Conservation (phyloP, 768 basidiomycete species). For the Agaricus blazei region DNA sequence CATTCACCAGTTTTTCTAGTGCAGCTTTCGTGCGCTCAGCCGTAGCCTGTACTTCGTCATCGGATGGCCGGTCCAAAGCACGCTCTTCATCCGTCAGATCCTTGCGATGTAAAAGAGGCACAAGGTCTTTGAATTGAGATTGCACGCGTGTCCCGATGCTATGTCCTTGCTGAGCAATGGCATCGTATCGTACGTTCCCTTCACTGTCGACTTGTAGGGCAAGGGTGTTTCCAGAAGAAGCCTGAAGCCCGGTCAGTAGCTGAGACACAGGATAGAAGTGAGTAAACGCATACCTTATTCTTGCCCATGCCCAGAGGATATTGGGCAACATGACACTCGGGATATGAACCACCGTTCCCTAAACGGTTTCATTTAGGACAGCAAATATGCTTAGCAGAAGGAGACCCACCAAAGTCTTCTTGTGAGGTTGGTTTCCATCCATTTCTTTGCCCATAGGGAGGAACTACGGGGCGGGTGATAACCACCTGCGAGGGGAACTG, state of each 20-base stretch:
- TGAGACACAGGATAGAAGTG: neutral
- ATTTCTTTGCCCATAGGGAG: slow-evolving; percentile 80
- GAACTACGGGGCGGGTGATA: slow-evolving; percentile 50
- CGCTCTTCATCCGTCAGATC: slow-evolving; percentile 75
- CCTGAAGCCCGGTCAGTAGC: slow-evolving; percentile 36
- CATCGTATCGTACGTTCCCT: slow-evolving; percentile 96
- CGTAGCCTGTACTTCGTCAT: slow-evolving; percentile 88
- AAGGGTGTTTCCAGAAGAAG: slow-evolving; percentile 88
- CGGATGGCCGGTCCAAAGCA: slow-evolving; percentile 87
- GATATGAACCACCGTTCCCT: slow-evolving; percentile 86
- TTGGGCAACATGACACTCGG: slow-evolving; percentile 96
- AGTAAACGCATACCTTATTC: slow-evolving; percentile 68
- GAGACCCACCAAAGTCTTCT: slow-evolving; percentile 74
- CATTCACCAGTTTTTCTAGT: slow-evolving; percentile 88
- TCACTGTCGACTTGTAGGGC: slow-evolving; percentile 96
- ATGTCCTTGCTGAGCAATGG: slow-evolving; percentile 94
- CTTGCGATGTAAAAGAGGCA: slow-evolving; percentile 84
- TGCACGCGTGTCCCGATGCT: slow-evolving; percentile 82
- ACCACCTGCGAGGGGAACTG: slow-evolving; percentile 33
- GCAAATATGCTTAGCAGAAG: slow-evolving; percentile 1
- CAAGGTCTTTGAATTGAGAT: slow-evolving; percentile 96
- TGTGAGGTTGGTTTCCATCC: slow-evolving; percentile 83
- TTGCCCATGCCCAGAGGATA: slow-evolving; percentile 94
- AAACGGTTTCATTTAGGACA: slow-evolving; percentile 8
- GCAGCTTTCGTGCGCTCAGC: slow-evolving; percentile 88